These are phyloP conservation scores for Leishmania turanica DNA, from an alignment of 208 protist genomes.

Conservation along the genomic window DNA sequence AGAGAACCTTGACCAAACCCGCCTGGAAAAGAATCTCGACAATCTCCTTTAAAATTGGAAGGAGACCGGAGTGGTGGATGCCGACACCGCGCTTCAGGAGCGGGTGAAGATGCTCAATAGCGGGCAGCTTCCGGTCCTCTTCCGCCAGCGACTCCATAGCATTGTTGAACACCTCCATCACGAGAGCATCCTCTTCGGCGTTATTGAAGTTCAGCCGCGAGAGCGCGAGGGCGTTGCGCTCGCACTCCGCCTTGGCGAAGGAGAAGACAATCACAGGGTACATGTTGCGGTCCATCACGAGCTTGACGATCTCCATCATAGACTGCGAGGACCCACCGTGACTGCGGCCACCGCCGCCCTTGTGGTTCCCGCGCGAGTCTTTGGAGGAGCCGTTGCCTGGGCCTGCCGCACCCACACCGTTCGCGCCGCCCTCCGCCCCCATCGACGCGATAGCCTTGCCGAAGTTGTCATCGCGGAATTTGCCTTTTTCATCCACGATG, in stretches of 20 bases:
- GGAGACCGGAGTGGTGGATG: slow-evolving; percentile 99
- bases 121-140: slow-evolving; percentile 93
- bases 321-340: slow-evolving; percentile 46
- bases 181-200: slow-evolving; percentile 92
- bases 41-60: slow-evolving; percentile 99
- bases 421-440: slow-evolving; percentile 36
- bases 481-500: slow-evolving; percentile 96
- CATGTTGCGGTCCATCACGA: slow-evolving; percentile 97
- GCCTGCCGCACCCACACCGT: slow-evolving; percentile 31
- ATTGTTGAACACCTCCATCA: slow-evolving; percentile 96
- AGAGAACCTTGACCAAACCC: slow-evolving; percentile 98
- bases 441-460: slow-evolving; percentile 94
- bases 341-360: slow-evolving; percentile 19
- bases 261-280: slow-evolving; percentile 99
- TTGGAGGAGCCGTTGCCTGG: slow-evolving; percentile 11
- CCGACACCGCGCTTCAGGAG: slow-evolving; percentile 98
- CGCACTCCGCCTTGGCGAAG: slow-evolving; percentile 98
- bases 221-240: slow-evolving; percentile 94
- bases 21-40: slow-evolving; percentile 99
- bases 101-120: slow-evolving; percentile 95
- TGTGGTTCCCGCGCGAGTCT: slow-evolving; percentile 25
- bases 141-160: slow-evolving; percentile 95
- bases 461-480: slow-evolving; percentile 97
- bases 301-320: slow-evolving; percentile 96
- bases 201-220: slow-evolving; percentile 97